A percentile compares a stretch with the other conserved stretches of the same genome.
Evolutionary conservation across 371 early-diverging fungal genomes (phyloP).

Genomic region (Batrachochytrium dendrobatidis): DNA sequence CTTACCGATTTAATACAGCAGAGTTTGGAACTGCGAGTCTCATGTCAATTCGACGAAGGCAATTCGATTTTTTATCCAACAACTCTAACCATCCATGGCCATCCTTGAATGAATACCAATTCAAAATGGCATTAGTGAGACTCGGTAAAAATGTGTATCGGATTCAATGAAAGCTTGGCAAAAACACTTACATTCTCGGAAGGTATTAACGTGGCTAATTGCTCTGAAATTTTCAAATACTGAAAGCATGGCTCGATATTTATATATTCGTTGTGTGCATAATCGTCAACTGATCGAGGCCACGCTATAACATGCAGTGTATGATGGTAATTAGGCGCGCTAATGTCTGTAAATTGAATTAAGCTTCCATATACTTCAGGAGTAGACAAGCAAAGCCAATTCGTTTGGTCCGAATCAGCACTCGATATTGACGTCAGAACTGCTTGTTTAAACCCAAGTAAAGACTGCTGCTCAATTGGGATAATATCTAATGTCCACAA

Average conservation of each 20-base stretch:
- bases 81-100: background rate
- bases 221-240: constrained; percentile 43
- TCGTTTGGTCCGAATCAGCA: background rate
- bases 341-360: background rate
- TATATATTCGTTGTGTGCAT: constrained; percentile 33
- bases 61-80: constrained; percentile 45
- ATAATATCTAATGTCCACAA: background rate
- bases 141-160: too few species aligned
- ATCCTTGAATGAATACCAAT: constrained; percentile 39
- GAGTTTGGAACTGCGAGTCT: constrained; percentile 49
- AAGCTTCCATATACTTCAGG: background rate
- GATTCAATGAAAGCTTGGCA: too few species aligned
- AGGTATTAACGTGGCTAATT: constrained; percentile 42
- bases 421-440: background rate
- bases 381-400: background rate
- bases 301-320: background rate
- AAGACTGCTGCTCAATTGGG: background rate
- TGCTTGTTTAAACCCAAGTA: background rate
- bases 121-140: too few species aligned
- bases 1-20: too few species aligned
- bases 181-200: constrained; percentile 51
- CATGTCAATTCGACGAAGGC: constrained; percentile 54
- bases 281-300: constrained; percentile 9
- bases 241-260: constrained; percentile 44
- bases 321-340: background rate